Base-by-base conservation (phyloP, 2,329 filamentous ascomycete genomes). In the Exophiala spinifera region DNA sequence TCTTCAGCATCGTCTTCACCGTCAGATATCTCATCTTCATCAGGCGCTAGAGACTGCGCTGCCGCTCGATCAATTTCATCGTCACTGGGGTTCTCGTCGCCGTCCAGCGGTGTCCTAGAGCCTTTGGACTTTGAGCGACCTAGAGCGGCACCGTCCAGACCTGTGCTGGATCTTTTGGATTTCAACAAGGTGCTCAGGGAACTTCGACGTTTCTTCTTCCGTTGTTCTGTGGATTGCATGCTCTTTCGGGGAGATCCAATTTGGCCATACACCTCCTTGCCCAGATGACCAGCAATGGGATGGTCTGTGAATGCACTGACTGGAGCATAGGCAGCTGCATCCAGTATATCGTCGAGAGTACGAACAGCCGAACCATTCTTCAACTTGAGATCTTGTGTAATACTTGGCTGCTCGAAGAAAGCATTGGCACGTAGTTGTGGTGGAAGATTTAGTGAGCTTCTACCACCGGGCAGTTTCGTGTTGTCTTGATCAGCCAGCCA, bases 261-360 rank as follows among this genome's bases (percentile, higher is more conserved):
- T 14, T 42, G 46, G 6, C 87, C 87, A 66, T 94, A 95, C 0
- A 91, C 81, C 63, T 92, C 88, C 3, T 81, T 70, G 20, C 90
- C 88, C 10, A 91, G 76, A 59, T 84, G 83, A 3, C 91, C 91
- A 23, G 86, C 88, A 66, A 88, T 91, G 0, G 86, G 83, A 69
- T 96, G 91, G 65, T 96, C 90, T 0, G 88, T 95, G 65, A 97
- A 97, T 21, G 91, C 92, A 61, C 80, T 89, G 25, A 96, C 91
- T 1, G 94, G 94, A 0, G 94, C 92, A 56, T 80, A 82, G 2
- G 89, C 88, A 2, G 92, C 94, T 6, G 92, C 94, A 67, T 96
- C 88, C 14, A 99, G 79, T 49, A 99, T 95, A 67, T 85, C 91
- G 62, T 99, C 91, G 6, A 99, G 80, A 0, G 92, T 96, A 39